Percentiles rank a stretch among this genome's conserved stretches.
Conservation (phyloP, 2,329 filamentous ascomycete species). For the Tolypocladium inflatum region DNA sequence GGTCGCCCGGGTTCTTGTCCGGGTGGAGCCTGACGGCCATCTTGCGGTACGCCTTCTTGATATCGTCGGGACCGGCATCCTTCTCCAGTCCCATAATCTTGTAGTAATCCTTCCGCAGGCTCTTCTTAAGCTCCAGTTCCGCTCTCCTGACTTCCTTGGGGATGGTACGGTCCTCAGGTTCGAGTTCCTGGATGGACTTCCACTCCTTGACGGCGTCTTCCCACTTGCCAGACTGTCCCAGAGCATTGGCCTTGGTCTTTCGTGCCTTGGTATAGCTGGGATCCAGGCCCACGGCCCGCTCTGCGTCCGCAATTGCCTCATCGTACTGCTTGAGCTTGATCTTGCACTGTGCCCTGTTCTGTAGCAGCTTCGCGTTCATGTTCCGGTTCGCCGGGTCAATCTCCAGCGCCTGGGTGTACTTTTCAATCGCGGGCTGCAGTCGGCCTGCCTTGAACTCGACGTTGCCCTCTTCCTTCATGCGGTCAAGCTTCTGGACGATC, state of each 20-base stretch:
- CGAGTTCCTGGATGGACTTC: constrained; percentile 75
- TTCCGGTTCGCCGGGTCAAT: constrained; percentile 84
- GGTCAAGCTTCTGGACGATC: constrained; percentile 83
- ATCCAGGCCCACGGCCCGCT: constrained; percentile 73
- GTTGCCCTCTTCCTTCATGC: constrained; percentile 93
- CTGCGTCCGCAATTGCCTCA: constrained; percentile 76
- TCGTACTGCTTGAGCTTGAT: constrained; percentile 78
- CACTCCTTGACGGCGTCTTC: constrained; percentile 83
- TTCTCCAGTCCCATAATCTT: constrained; percentile 89
- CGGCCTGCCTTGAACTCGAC: constrained; percentile 76
- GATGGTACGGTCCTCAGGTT: constrained; percentile 72
- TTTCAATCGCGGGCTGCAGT: constrained; percentile 71
- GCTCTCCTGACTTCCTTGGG: constrained; percentile 79
- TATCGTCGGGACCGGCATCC: constrained; percentile 71
- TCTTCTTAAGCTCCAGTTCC: constrained; percentile 95
- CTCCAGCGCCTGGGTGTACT: constrained; percentile 73
- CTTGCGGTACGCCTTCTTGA: constrained; percentile 96
- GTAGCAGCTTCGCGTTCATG: constrained; percentile 88
- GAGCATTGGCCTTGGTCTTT: constrained; percentile 86
- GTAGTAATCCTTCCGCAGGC: constrained; percentile 95
- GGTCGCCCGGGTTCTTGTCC: constrained; percentile 91
- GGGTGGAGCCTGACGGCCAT: constrained; percentile 91
- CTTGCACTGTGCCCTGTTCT: constrained; percentile 83
- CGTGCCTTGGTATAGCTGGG: constrained; percentile 80
- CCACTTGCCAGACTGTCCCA: constrained; percentile 81